A percentile compares a stretch with the other conserved stretches of the same genome.
These are phyloP conservation scores for Ilyonectria robusta DNA, from an alignment of 2,329 filamentous ascomycete species.

Conservation along the genomic window DNA sequence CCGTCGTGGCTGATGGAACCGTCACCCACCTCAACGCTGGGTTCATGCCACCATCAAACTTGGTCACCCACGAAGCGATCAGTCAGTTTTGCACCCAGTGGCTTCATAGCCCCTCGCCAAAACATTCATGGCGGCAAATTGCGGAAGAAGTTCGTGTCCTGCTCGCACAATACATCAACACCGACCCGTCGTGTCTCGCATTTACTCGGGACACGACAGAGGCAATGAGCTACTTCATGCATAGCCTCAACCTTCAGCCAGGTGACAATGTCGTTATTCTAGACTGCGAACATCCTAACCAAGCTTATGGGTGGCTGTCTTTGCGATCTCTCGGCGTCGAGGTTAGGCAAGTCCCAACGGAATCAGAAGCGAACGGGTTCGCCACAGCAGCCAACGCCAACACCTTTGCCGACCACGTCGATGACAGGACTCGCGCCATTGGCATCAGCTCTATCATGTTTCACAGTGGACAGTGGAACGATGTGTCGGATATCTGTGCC, in stretches of 20 bases:
- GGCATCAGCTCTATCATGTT: slow-evolving; percentile 53
- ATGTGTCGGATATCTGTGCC: slow-evolving; percentile 47
- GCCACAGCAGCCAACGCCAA: slow-evolving; percentile 20
- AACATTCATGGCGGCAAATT: slow-evolving; percentile 41
- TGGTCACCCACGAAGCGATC: slow-evolving; percentile 50
- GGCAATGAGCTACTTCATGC: slow-evolving; percentile 48
- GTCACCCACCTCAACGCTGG: slow-evolving; percentile 49
- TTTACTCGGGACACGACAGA: slow-evolving; percentile 54
- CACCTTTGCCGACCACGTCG: slow-evolving; percentile 48
- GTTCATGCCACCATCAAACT: slow-evolving; percentile 50
- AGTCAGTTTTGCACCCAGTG: slow-evolving; percentile 44
- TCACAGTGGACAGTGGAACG: slow-evolving; percentile 51
- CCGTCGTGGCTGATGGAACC: slow-evolving; percentile 14
- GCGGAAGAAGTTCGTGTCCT: slow-evolving; percentile 41
- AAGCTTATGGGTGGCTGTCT: slow-evolving; percentile 49
- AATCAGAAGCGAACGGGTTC: slow-evolving; percentile 7
- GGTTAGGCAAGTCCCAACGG: slow-evolving; percentile 38
- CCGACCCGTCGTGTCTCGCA: slow-evolving; percentile 43
- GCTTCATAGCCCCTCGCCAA: slow-evolving; percentile 42
- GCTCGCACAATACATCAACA: slow-evolving; percentile 48
- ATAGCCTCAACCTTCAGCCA: slow-evolving; percentile 36
- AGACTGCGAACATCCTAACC: slow-evolving; percentile 52
- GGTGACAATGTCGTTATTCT: slow-evolving; percentile 53
- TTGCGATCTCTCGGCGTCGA: slow-evolving; percentile 47
- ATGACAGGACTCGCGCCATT: slow-evolving; percentile 48